Evolutionary conservation across 176 grass and related monocot genomes (phyloP).

Genomic region (Guadua angustifolia): DNA sequence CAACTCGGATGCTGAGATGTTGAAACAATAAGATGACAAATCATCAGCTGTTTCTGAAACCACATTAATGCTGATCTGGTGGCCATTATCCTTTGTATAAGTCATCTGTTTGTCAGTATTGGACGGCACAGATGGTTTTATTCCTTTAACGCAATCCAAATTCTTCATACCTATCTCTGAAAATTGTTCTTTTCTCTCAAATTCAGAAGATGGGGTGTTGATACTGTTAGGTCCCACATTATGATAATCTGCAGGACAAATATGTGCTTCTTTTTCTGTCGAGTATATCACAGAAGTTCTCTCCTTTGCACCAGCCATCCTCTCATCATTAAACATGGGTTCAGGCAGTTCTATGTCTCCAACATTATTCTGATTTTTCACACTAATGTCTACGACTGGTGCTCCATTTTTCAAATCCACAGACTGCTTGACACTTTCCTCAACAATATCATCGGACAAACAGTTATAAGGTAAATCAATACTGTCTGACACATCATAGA

Average conservation of each 20-base stretch:
- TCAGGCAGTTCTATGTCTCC: conserved; percentile 21
- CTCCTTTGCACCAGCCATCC: neutral
- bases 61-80: neutral
- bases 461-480: neutral
- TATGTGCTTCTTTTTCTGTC: neutral
- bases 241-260: neutral
- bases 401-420: conserved; percentile 20
- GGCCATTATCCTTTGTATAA: conserved; percentile 12
- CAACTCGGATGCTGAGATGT: conserved; percentile 1
- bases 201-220: conserved; percentile 13
- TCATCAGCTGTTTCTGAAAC: conserved; percentile 27
- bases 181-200: conserved; percentile 16
- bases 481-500: neutral
- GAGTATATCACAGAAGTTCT: neutral
- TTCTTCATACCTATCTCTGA: neutral
- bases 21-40: conserved; percentile 12
- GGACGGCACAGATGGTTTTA: conserved; percentile 8
- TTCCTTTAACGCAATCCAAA: conserved; percentile 2
- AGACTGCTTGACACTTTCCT: conserved; percentile 6
- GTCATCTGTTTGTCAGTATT: neutral
- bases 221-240: neutral
- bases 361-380: conserved; percentile 4
- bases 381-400: neutral
- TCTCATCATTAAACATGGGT: neutral
- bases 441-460: conserved; percentile 3